phyloP scores from a whole-genome alignment of 2,329 filamentous ascomycete genomes.

The Phaeosphaeriaceae sp. region DNA sequence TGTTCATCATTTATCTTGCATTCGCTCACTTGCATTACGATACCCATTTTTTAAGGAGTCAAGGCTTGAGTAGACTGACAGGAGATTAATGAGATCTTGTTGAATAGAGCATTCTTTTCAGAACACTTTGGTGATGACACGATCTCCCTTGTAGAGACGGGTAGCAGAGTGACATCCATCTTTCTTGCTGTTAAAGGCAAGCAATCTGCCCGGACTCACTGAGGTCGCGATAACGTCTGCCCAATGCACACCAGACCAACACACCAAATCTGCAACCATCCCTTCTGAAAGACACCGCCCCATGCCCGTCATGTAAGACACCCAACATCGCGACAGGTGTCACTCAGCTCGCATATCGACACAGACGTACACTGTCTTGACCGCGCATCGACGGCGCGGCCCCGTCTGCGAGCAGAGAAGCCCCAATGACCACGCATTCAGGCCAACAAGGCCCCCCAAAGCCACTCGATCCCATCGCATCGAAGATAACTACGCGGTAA shows the following conservation, averaged over 20 bases:
- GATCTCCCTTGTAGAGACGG: background rate
- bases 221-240: background rate
- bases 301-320: background rate
- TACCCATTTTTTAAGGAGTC: conserved; percentile 16
- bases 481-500: background rate
- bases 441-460: background rate
- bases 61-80: background rate
- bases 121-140: background rate
- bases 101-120: background rate
- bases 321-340: background rate
- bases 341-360: background rate
- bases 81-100: background rate
- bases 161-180: no score
- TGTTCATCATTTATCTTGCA: background rate
- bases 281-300: background rate
- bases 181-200: no score
- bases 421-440: background rate
- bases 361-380: background rate
- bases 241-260: background rate
- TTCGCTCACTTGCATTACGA: conserved; percentile 10
- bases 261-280: background rate
- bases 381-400: background rate
- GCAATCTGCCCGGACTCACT: no score
- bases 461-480: background rate
- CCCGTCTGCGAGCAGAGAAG: no score